phyloP scores from a whole-genome alignment of 768 basidiomycete species.

The Cystofilobasidium ferigula region DNA sequence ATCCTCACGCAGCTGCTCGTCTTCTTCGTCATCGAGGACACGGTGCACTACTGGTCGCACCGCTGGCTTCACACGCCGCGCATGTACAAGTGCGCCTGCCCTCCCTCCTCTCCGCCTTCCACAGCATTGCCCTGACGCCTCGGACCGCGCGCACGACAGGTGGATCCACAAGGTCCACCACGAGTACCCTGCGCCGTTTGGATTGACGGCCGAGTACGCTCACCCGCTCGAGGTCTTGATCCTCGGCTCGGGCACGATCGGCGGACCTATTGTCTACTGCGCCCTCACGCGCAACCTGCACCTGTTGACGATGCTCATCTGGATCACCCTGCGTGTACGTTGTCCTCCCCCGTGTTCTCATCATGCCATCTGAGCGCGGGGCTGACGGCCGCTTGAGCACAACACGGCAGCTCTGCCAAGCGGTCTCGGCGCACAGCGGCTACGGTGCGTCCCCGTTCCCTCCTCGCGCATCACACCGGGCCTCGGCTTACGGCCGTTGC shows the following conservation, averaged over 20 bases:
- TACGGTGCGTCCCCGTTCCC: no score
- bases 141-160: not conserved
- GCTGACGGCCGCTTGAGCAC: not conserved
- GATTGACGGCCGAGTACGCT: slow-evolving; percentile 23
- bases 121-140: no score
- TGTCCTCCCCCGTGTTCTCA: not conserved
- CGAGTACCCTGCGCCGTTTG: slow-evolving; percentile 25
- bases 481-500: no score
- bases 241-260: slow-evolving; percentile 21
- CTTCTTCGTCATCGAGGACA: slow-evolving; percentile 23
- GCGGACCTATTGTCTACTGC: slow-evolving; percentile 11
- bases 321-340: slow-evolving; percentile 18
- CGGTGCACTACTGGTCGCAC: slow-evolving; percentile 19
- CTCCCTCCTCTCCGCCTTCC: not conserved
- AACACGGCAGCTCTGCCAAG: slow-evolving; percentile 9
- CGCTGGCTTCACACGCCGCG: slow-evolving; percentile 11
- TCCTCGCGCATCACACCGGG: not conserved
- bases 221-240: slow-evolving; percentile 21
- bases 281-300: slow-evolving; percentile 16
- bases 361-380: not conserved
- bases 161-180: slow-evolving; percentile 25
- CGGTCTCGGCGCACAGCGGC: slow-evolving; percentile 19
- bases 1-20: slow-evolving; percentile 7
- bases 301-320: slow-evolving; percentile 16
- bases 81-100: slow-evolving; percentile 18